Evolutionary conservation across 1,284 basidiomycete genomes (phyloP).

Genomic region (Apiotrichum sp.): DNA sequence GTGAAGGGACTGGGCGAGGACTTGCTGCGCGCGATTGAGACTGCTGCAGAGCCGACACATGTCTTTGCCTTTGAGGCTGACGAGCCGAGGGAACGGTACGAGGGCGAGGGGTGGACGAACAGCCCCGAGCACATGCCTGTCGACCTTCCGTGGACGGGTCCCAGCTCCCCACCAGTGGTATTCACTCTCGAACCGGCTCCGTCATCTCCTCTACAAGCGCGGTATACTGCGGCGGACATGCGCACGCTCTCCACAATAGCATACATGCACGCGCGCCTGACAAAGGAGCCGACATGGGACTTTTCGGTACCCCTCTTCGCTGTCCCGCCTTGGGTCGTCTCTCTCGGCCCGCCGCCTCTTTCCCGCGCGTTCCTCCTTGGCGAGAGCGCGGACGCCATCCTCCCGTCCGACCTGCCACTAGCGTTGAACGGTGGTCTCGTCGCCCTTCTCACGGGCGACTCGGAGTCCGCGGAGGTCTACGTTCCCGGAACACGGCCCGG

Average conservation of each 20-base stretch:
- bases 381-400: conserved; percentile 67
- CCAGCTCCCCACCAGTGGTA: neutral
- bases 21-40: conserved; percentile 64
- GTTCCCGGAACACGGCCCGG: conserved; percentile 54
- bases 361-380: conserved; percentile 62
- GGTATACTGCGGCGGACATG: conserved; percentile 66
- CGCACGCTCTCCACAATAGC: conserved; percentile 68
- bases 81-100: neutral
- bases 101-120: conserved; percentile 24
- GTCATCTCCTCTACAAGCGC: conserved; percentile 45
- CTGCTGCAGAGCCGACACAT: conserved; percentile 58
- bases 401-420: conserved; percentile 57
- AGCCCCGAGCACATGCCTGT: conserved; percentile 19
- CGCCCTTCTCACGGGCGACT: conserved; percentile 54
- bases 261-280: conserved; percentile 62
- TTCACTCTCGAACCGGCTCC: conserved; percentile 35
- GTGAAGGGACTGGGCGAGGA: conserved; percentile 87
- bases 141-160: neutral
- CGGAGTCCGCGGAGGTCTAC: conserved; percentile 50
- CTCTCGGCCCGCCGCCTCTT: conserved; percentile 50
- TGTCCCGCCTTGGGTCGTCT: conserved; percentile 62
- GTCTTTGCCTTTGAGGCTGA: conserved; percentile 55
- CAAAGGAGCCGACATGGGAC: conserved; percentile 55
- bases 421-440: conserved; percentile 79
- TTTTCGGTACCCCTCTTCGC: conserved; percentile 63